Evolutionary conservation across 371 early-diverging fungal genomes (phyloP), one percentile per base, ranked within the genome.

Genomic region (Catenaria anguillulae): DNA sequence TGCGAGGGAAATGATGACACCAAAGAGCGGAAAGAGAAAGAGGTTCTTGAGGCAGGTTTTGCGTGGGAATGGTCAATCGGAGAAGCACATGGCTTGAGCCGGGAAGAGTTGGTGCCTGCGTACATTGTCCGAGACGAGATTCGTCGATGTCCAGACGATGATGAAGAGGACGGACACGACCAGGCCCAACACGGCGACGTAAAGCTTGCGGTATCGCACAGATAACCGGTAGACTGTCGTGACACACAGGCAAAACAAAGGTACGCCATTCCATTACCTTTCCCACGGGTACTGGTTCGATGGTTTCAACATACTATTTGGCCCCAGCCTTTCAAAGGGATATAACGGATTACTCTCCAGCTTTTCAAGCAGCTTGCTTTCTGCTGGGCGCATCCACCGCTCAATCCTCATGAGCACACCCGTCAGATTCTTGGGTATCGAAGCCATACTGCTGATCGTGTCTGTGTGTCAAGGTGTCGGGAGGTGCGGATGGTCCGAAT

Each of bases 11-110:
- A 58, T 58, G 58, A 58, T 21, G 36, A 31, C 31, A 3, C 36
- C 36, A 26, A 58, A 58, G 6, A 58, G 58, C 42, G 58, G 58
- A 19, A 58, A 58, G 29, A 58, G 21, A 8, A 58, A 58, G 12
- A 56, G 37, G 19, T 56, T 56, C 56, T 56, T 8, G n/a, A n/a
- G n/a, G n/a, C n/a, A n/a, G n/a, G n/a, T n/a, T n/a, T n/a, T n/a
- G 55, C 19, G 0, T 24, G 35, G n/a, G 23, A 12, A 21, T 4
- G 1, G 4, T 6, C 19, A 17, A 31, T 31, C 21, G 24, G 55
- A 19, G 23, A 55, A 17, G 35, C 23, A 24, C 23, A 24, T 33
- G 55, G 24, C 5, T n/a, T n/a, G n/a, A n/a, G n/a, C n/a, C n/a
- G 54, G 33, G 4, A 54, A 4, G 10, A 54, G 54, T 4, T 17